Conservation (phyloP, 2,329 filamentous ascomycete species). For the Geosmithia morbida region DNA sequence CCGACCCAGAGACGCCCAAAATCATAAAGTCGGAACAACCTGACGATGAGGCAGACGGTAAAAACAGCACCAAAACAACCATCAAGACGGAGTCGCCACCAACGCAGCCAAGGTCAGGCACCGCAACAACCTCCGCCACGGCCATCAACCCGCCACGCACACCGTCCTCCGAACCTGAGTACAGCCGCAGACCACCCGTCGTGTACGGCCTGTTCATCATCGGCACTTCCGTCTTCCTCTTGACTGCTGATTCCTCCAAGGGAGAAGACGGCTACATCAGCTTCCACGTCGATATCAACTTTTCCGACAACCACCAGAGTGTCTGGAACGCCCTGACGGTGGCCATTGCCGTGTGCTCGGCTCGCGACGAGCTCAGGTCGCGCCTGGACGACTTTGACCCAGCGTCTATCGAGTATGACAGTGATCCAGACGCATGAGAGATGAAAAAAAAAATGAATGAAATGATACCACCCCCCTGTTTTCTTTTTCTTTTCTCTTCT, state of each 20-base stretch:
- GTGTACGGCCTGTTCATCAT: slow-evolving; percentile 28
- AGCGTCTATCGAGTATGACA: slow-evolving; percentile 13
- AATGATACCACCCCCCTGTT: neutral
- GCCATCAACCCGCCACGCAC: neutral
- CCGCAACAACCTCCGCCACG: no score
- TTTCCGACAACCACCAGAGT: slow-evolving; percentile 21
- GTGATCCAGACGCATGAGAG: slow-evolving; percentile 22
- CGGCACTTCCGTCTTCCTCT: slow-evolving; percentile 20
- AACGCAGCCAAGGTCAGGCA: no score
- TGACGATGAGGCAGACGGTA: neutral
- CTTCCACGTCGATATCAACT: slow-evolving; percentile 26
- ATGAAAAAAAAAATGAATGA: neutral
- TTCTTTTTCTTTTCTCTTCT: neutral
- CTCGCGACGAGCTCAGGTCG: slow-evolving; percentile 22
- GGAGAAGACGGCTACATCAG: slow-evolving; percentile 20
- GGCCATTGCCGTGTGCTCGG: slow-evolving; percentile 22
- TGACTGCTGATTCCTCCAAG: slow-evolving; percentile 23
- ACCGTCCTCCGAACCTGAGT: slow-evolving; percentile 4
- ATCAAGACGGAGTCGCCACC: neutral
- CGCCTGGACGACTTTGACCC: slow-evolving; percentile 20
- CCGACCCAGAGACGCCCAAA: neutral
- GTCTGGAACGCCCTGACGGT: slow-evolving; percentile 30
- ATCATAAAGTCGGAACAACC: neutral
- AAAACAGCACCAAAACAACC: neutral
- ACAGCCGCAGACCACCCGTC: slow-evolving; percentile 19